phyloP scores from a whole-genome alignment of 495 filamentous ascomycete species.

The Cercophora sp. region DNA sequence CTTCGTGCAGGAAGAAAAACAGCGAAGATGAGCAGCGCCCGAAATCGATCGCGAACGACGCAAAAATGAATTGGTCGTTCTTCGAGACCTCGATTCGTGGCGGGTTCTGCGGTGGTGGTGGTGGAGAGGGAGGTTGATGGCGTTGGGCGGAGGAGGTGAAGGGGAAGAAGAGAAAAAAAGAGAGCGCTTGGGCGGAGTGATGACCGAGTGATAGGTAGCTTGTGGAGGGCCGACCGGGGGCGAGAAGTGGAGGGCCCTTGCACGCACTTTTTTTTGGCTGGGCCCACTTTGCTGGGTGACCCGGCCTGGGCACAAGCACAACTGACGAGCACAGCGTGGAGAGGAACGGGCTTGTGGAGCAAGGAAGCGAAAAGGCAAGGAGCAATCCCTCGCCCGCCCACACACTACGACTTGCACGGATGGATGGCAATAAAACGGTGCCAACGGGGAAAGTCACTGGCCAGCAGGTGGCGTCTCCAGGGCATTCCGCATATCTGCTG shows the following conservation, averaged over 20 bases:
- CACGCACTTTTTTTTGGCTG: background rate
- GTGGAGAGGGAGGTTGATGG: conserved; percentile 18
- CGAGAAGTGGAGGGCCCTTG: conserved; percentile 6
- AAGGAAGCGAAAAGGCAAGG: background rate
- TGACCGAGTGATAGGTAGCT: conserved; percentile 15
- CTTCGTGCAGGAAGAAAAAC: conserved; percentile 1
- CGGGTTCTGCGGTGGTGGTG: conserved; percentile 24
- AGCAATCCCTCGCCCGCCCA: background rate
- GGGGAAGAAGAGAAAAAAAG: conserved; percentile 22
- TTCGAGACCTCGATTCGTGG: conserved; percentile 28
- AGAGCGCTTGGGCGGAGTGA: conserved; percentile 13
- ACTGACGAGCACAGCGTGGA: background rate
- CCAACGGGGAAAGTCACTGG: conserved; percentile 7
- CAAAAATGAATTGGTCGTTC: conserved; percentile 41
- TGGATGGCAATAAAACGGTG: conserved; percentile 18
- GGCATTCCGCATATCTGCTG: background rate
- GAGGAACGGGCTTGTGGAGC: background rate
- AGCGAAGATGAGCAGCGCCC: conserved; percentile 21
- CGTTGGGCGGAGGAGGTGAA: conserved; percentile 21
- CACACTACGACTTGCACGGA: too few species aligned
- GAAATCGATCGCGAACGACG: conserved; percentile 34
- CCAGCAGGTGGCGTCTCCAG: conserved; percentile 5
- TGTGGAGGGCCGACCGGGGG: conserved; percentile 13
- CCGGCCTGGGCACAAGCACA: background rate
- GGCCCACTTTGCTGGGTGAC: conserved; percentile 2